Base-by-base conservation (phyloP, 2,329 filamentous ascomycete genomes). In the Epichloe coenophiala region DNA sequence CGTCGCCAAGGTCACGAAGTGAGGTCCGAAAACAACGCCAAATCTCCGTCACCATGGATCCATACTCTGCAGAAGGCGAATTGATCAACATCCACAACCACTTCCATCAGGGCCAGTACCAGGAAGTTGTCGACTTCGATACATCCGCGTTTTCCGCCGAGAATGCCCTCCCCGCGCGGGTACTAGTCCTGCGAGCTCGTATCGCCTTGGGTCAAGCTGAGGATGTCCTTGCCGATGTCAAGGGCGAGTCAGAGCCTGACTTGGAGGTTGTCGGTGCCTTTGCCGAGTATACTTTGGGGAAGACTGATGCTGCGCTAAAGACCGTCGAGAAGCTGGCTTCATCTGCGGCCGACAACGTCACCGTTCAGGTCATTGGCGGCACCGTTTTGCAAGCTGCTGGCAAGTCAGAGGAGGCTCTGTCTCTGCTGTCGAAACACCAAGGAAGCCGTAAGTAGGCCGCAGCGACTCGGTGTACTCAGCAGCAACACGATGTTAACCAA, bases 51-150 rank as follows among this genome's bases (percentile, higher is more conserved):
- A 64, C 68, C 57, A 85, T 85, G 81, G 81, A 85, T 66, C 80
- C 81, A 57, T 86, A 82, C 66, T 84, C 80, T 45, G 75, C 80
- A 56, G 81, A 85, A 68, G 81, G 81, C 69, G 82, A 86, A 71
- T 70, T 86, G 60, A 77, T 85, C 65, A 84, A 83, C 69, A 77
- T 85, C 57, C 80, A 84, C 71, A 84, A 79, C 68, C 68, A 80
- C 69, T 85, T 84, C 70, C 77, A 84, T 67, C 80, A 84, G 67
- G 89, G 87, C 64, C 90, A 95, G 74, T 95, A 88, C 76, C 78
- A 87, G 63, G 76, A 84, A 63, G 90, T 94, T 56, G 69, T 94
- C 68, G 84, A 93, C 71, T 95, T 89, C 70, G 85, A 94, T 68
- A 84, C 82, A 42, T 81, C 84, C 5, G 75, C 82, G 53, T 84